Base-by-base conservation (phyloP, 1,139 yeast genomes). In the Diutina scorzettiae region DNA sequence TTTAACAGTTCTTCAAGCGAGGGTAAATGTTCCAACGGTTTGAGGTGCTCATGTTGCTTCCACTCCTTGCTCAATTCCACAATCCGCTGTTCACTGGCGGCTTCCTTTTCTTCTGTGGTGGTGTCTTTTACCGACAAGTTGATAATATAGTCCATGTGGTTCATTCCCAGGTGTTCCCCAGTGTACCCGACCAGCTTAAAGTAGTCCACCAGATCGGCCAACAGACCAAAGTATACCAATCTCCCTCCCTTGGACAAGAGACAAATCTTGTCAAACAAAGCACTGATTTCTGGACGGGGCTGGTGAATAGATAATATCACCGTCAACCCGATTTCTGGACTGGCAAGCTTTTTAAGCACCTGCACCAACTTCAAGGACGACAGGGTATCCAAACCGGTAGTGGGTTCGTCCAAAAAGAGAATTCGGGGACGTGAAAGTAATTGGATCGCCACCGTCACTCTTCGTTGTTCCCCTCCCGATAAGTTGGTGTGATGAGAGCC, bases 391-490 rank as follows among this genome's bases (percentile, higher is more conserved):
- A 86, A 62, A 0, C 95, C 95, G 0, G 95, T 84, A 0, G 95
- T 86, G 2, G 95, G 95, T 53, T 86, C 95, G 56, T 86, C 96
- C 40, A 86, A 61, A 51, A 85, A 84, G 47, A 86, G 59, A 2
- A 85, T 62, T 0, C 89, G 77, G 0, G 95, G 95, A 48, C 78
- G 80, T 2, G 84, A 73, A 28, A 86, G 63, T 50, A 86, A 61
- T 55, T 85, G 95, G 17, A 83, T 77, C 0, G 87, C 95, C 43
- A 85, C 73, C 43, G 87, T 78, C 2, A 84, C 68, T 46, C 95
- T 60, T 51, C 95, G 60, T 54, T 81, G 82, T 53, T 86, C 95
- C 27, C 96, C 95, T 5, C 96, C 96, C 2, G 93, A 81, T 21
- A 85, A 58, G 42, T 54, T 57, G 17, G 82, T 79, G 37, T 61